These are phyloP conservation scores for Oemleria cerasiformis DNA, from an alignment of 306 rosid species.

Conservation along the genomic window DNA sequence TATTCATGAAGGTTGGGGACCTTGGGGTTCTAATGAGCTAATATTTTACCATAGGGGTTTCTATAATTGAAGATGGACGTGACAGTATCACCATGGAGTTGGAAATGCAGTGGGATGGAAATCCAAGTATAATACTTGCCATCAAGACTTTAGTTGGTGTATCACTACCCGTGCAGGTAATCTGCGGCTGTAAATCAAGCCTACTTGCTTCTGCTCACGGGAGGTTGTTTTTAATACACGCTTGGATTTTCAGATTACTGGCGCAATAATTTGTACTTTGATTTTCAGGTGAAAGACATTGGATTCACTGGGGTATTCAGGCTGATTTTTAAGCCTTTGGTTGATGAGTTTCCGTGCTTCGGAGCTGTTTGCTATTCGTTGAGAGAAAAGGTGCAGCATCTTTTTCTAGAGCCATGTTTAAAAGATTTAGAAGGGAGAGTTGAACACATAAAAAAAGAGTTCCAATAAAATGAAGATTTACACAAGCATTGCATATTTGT, in stretches of 20 bases:
- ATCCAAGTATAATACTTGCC: conserved; percentile 83
- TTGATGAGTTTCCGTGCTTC: conserved; percentile 88
- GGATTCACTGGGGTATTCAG: conserved; percentile 97
- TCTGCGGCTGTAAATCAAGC: conserved; percentile 3
- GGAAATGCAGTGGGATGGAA: conserved; percentile 99
- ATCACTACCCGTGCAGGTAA: conserved; percentile 88
- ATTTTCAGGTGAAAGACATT: conserved; percentile 72
- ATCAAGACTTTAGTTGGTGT: conserved; percentile 83
- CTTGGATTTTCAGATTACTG: no score
- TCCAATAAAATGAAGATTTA: background rate
- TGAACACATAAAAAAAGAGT: background rate
- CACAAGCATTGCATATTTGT: conserved; percentile 3
- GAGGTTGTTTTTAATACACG: background rate
- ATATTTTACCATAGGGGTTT: conserved; percentile 55
- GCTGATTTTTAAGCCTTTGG: conserved; percentile 89
- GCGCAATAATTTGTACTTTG: conserved; percentile 5
- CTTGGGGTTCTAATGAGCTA: conserved; percentile 29
- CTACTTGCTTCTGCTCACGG: background rate
- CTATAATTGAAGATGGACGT: conserved; percentile 70
- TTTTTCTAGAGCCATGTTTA: background rate
- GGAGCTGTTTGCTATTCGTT: conserved; percentile 94
- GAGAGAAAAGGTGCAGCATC: conserved; percentile 67
- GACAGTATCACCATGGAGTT: conserved; percentile 82
- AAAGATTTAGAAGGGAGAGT: conserved; percentile 6
- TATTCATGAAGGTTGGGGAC: conserved; percentile 9